Conservation (phyloP, 164 flowering plant genomes). For the Dillenia turbinata region DNA sequence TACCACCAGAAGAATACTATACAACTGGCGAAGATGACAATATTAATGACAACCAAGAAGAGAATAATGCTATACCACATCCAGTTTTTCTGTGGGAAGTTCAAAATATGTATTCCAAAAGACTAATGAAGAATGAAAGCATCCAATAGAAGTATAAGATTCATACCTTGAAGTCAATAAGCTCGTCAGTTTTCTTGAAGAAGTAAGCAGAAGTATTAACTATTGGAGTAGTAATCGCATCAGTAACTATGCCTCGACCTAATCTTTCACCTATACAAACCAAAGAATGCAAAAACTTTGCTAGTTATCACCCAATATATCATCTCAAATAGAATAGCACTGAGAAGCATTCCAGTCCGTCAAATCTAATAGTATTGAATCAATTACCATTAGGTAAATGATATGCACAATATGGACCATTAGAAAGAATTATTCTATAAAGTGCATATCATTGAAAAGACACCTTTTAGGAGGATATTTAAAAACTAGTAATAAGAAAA, state of each 20-base stretch:
- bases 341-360: no score
- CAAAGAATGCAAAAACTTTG: neutral
- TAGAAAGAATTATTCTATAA: no score
- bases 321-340: no score
- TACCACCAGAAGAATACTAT: neutral
- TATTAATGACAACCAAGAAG: neutral
- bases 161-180: slow-evolving; percentile 88
- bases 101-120: neutral
- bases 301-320: no score
- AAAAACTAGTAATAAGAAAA: no score
- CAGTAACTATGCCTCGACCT: slow-evolving; percentile 82
- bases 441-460: no score
- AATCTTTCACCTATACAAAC: slow-evolving; percentile 73
- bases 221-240: slow-evolving; percentile 94
- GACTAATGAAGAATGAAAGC: neutral
- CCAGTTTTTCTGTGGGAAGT: neutral
- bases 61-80: neutral
- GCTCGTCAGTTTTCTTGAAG: slow-evolving; percentile 80
- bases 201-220: slow-evolving; percentile 91
- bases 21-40: neutral
- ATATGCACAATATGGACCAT: no score
- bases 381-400: no score
- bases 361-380: no score
- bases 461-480: no score
- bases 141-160: neutral